Base-by-base conservation (phyloP, 2,329 filamentous ascomycete species). In the Colletotrichum cordylinicola region DNA sequence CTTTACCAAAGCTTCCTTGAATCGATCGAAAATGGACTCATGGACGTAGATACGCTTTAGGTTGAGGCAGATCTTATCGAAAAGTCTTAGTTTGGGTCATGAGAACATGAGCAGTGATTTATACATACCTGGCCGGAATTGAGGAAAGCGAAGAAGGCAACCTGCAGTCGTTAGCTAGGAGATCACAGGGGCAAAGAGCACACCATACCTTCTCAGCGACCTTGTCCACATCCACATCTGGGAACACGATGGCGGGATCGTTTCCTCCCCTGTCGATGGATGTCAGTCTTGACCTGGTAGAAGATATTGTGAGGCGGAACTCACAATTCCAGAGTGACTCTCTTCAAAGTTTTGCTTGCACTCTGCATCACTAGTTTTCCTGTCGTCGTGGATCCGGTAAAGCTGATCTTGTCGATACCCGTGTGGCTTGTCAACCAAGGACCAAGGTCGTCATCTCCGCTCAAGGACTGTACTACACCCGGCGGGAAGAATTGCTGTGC, bases 381-480 rank as follows among this genome's bases (percentile, higher is more conserved):
- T 1, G 43, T 52, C 2, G 43, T 52, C 0, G 43, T 52, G 43
- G 43, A 52, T 13, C 43, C 43, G 21, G 43, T 52, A 6, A 52
- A 52, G 43, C 43, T 52, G 43, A 52, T 52, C 43, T 52, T 52
- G 43, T 52, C n/a, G 21, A 52, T 52, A 21, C n/a, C 43, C 43
- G n/a, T 13, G 43, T 52, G 43, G 13, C 43, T 52, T 1, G 43
- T 52, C n/a, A 93, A 81, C 86, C 86, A 87, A 1, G 89, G 90
- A 5, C 92, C 92, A 8, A 94, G 87, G 56, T 86, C 85, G 78
- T 93, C 91, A 67, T 90, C 90, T 8, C 92, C 92, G 67, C 89
- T 89, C 3, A 94, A 82, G 0, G 86, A 89, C 79, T 93, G 91
- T 2, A 93, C 80, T n/a, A 94, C 90, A 52, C 92, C 92, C 1